These are phyloP conservation scores for Gilbertella persicaria DNA, from an alignment of 371 early-diverging fungal species.

Conservation along the genomic window DNA sequence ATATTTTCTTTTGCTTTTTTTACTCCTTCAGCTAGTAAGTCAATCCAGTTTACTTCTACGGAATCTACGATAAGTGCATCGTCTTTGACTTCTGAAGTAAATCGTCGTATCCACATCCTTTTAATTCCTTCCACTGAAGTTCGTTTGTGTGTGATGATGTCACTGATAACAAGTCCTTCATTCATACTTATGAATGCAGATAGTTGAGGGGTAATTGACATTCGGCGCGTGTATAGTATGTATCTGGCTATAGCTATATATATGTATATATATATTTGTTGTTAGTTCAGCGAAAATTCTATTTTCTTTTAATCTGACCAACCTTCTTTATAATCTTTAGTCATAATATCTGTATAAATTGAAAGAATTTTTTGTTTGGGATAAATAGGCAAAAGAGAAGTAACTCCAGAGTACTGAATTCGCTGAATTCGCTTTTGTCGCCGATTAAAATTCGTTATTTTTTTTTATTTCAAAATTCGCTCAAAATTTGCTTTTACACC, in stretches of 20 bases:
- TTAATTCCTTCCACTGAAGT: slow-evolving; percentile 17
- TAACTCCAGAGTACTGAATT: slow-evolving; percentile 13
- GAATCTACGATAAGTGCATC: slow-evolving; percentile 17
- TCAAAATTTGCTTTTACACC: slow-evolving; percentile 10
- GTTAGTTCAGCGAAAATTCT: slow-evolving; percentile 17
- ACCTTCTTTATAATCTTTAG: slow-evolving; percentile 20
- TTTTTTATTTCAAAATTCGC: slow-evolving; percentile 14
- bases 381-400: slow-evolving; percentile 14
- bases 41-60: slow-evolving; percentile 18
- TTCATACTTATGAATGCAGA: slow-evolving; percentile 17
- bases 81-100: slow-evolving; percentile 18
- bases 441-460: no score
- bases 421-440: slow-evolving; percentile 13
- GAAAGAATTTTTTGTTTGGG: slow-evolving; percentile 14
- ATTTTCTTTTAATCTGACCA: slow-evolving; percentile 18
- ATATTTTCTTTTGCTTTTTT: slow-evolving; percentile 18
- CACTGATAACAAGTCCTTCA: slow-evolving; percentile 19
- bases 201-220: slow-evolving; percentile 19
- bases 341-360: slow-evolving; percentile 16
- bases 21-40: slow-evolving; percentile 19
- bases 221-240: slow-evolving; percentile 20
- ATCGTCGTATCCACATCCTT: slow-evolving; percentile 19
- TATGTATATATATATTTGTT: slow-evolving; percentile 18
- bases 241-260: slow-evolving; percentile 18
- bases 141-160: slow-evolving; percentile 18